Base-by-base conservation (phyloP, 2,329 filamentous ascomycete genomes). In the Diaporthe longicolla region DNA sequence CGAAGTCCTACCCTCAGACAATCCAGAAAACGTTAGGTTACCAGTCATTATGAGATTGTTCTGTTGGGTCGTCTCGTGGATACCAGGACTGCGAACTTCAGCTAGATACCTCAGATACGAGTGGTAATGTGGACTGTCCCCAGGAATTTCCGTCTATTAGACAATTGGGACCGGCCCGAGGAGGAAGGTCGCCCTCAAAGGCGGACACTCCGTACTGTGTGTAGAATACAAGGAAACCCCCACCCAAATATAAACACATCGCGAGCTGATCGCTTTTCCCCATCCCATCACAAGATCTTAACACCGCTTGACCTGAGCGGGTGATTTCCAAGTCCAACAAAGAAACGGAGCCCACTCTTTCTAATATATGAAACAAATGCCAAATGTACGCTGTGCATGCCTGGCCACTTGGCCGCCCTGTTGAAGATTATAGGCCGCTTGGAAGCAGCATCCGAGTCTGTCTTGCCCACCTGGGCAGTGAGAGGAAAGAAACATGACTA, bases 51-150 rank as follows among this genome's bases (percentile, higher is more conserved):
- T 32, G 13, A 59, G 48, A 40, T 61, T 35, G 29, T 15, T 57
- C 11, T 65, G 52, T 17, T 74, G 74, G 72, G 4, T 72, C 0
- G n/a, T 48, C 17, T 70, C 74, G 11, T 74, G 43, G 57, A 40
- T 74, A 9, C 74, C 73, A 17, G 57, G 9, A 17, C 8, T 74
- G n/a, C 70, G 57, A 24, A 69, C n/a, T 6, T 19, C 48, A 15
- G 55, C 21, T 15, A 63, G 63, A 19, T 43, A 72, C 43, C 13
- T 74, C 7, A 70, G 72, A 40, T 74, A 55, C 37, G 73, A 74
- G 32, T 76, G 74, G 74, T 76, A 15, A 72, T 26, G 7, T 37
- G 37, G 24, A 40, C 15, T 37, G 29, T 37, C 48, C 29, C 32
- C 32, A 26, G 63, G 32, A 50, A 68, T 29, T 24, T 13, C 17